These are phyloP conservation scores for Trypanosoma cruzi DNA, from an alignment of 208 protist genomes.

Conservation along the genomic window DNA sequence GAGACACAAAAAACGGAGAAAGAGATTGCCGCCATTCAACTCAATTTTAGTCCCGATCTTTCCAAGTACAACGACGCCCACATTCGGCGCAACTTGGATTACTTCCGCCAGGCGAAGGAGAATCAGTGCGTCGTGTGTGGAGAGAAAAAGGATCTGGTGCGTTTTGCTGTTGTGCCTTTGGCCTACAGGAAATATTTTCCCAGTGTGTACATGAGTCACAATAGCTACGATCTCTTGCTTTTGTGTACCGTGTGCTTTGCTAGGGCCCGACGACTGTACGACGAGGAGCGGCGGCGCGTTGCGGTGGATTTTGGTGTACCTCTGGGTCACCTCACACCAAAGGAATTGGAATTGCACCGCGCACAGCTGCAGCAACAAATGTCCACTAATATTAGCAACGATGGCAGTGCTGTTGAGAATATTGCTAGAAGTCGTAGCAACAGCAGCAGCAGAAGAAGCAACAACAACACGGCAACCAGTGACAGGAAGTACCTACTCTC, in stretches of 20 bases:
- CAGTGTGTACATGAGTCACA: slow-evolving; percentile 76
- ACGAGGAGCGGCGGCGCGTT: slow-evolving; percentile 29
- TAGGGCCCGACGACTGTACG: slow-evolving; percentile 34
- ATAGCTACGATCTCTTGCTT: slow-evolving; percentile 73
- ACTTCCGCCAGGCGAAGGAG: slow-evolving; percentile 60
- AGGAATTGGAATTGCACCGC: neutral
- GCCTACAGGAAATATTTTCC: slow-evolving; percentile 72
- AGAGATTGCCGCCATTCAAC: slow-evolving; percentile 49
- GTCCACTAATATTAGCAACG: neutral
- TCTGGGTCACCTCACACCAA: slow-evolving; percentile 29
- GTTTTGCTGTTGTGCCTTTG: slow-evolving; percentile 61
- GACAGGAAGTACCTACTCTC: slow-evolving; percentile 20
- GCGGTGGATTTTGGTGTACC: slow-evolving; percentile 54
- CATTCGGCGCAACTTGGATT: slow-evolving; percentile 62
- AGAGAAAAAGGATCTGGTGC: slow-evolving; percentile 35
- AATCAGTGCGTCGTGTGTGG: slow-evolving; percentile 68
- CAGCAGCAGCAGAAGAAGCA: neutral
- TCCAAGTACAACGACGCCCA: slow-evolving; percentile 58
- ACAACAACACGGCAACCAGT: neutral
- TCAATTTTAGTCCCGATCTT: slow-evolving; percentile 59
- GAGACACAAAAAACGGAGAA: slow-evolving; percentile 1
- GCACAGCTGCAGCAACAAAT: slow-evolving; percentile 1
- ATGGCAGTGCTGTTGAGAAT: neutral
- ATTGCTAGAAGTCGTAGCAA: neutral
- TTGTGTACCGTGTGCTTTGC: slow-evolving; percentile 61